phyloP scores from a whole-genome alignment of 768 basidiomycete species.

The Phlebiopsis gigantea region DNA sequence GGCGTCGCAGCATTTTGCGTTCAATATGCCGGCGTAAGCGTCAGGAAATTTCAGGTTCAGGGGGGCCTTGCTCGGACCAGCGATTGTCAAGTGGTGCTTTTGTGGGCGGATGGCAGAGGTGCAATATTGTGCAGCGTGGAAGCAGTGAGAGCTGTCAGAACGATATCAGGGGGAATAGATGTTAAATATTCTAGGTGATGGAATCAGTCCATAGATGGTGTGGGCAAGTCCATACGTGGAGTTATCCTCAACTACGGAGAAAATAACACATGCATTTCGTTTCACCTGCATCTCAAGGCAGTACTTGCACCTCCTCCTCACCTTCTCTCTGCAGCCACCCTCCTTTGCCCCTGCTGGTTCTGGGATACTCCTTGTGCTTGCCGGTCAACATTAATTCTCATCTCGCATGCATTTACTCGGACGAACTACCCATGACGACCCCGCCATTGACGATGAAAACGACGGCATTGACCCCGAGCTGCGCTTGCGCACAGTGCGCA shows the following conservation, averaged over 20 bases:
- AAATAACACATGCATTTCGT: neutral
- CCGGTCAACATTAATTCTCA: constrained; percentile 19
- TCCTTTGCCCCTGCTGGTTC: constrained; percentile 28
- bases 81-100: too few species aligned
- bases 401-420: constrained; percentile 33
- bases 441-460: constrained; percentile 43
- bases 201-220: too few species aligned
- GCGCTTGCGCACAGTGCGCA: constrained; percentile 86
- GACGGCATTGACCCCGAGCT: constrained; percentile 77
- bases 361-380: constrained; percentile 18
- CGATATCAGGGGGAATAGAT: too few species aligned
- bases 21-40: too few species aligned
- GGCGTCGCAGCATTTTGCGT: too few species aligned
- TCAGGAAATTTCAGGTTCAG: too few species aligned
- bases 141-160: too few species aligned
- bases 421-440: constrained; percentile 28
- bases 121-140: too few species aligned
- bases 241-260: neutral
- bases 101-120: too few species aligned
- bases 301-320: constrained; percentile 1
- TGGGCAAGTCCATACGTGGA: neutral
- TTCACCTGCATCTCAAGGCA: neutral
- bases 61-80: too few species aligned
- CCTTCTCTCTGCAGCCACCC: constrained; percentile 1
- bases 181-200: too few species aligned